phyloP scores from a whole-genome alignment of 2,329 filamentous ascomycete genomes.

The Amauroascus niger region DNA sequence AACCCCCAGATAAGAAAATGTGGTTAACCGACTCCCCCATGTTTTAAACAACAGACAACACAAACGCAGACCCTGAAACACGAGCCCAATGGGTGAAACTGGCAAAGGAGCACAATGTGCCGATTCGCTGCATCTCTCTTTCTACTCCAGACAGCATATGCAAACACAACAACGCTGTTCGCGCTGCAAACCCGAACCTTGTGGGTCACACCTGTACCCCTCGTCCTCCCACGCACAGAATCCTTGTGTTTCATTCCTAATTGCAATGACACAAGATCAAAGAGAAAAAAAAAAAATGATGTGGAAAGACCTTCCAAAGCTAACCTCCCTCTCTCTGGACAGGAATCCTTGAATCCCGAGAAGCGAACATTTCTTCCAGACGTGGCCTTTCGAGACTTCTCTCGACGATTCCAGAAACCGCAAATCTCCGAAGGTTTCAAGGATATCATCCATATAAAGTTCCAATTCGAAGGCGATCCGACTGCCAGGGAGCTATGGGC shows the following conservation, averaged over 20 bases:
- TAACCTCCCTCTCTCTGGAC: slow-evolving; percentile 10
- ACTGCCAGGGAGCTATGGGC: slow-evolving; percentile 64
- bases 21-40: slow-evolving; percentile 10
- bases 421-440: slow-evolving; percentile 67
- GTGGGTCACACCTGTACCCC: slow-evolving; percentile 23
- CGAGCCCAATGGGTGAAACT: slow-evolving; percentile 69
- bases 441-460: slow-evolving; percentile 66
- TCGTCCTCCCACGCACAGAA: not conserved
- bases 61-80: slow-evolving; percentile 74
- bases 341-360: slow-evolving; percentile 66
- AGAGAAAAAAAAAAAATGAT: not conserved
- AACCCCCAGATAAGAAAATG: not conserved
- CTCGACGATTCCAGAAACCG: slow-evolving; percentile 63
- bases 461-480: slow-evolving; percentile 60
- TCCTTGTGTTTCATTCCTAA: not conserved
- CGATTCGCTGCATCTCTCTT: slow-evolving; percentile 80
- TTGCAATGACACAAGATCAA: not conserved
- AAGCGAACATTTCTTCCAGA: slow-evolving; percentile 61
- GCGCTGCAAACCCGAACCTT: slow-evolving; percentile 50
- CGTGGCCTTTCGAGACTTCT: slow-evolving; percentile 70
- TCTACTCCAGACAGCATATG: slow-evolving; percentile 58
- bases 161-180: slow-evolving; percentile 80
- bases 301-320: slow-evolving; percentile 1
- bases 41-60: slow-evolving; percentile 61
- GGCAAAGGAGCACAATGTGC: slow-evolving; percentile 58